Conservation (phyloP, 2,329 filamentous ascomycete genomes). For the Colletotrichum salicis region DNA sequence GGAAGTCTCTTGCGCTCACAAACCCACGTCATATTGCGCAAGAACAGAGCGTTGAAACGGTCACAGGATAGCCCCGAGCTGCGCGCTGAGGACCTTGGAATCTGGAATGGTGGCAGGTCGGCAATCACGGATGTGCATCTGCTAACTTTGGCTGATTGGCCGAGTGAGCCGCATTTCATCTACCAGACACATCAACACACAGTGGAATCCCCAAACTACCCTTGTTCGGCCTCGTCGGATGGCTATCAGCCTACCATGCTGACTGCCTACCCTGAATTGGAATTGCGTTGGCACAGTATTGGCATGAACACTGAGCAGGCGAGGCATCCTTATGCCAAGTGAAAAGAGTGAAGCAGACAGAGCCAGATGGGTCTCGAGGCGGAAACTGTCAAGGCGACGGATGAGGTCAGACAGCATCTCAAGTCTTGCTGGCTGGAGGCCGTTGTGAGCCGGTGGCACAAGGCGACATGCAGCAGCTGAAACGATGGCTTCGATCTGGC, state of each 20-base stretch:
- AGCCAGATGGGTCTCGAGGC: background rate
- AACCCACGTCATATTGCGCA: constrained; percentile 7
- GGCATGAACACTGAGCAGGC: background rate
- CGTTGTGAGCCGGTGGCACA: constrained; percentile 10
- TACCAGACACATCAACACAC: background rate
- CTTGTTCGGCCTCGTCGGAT: constrained; percentile 1
- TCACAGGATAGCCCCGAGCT: constrained; percentile 5
- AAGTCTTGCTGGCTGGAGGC: constrained; percentile 2
- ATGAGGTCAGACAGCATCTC: constrained; percentile 23
- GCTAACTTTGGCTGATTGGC: background rate
- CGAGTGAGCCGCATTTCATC: constrained; percentile 17
- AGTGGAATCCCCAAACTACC: background rate
- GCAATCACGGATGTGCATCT: constrained; percentile 19
- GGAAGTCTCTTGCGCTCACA: background rate
- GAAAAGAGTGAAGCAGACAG: background rate
- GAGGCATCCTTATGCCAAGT: background rate
- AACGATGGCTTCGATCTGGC: constrained; percentile 18
- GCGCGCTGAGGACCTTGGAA: background rate
- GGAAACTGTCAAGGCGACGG: background rate
- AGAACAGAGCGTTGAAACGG: constrained; percentile 30
- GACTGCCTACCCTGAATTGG: background rate
- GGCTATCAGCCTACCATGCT: background rate
- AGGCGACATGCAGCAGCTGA: constrained; percentile 27
- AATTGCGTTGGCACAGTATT: background rate
- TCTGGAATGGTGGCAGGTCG: background rate